A percentile compares a stretch with the other conserved stretches of the same genome.
Conservation (phyloP, 768 basidiomycete species). For the Rhodotorula paludigena region DNA sequence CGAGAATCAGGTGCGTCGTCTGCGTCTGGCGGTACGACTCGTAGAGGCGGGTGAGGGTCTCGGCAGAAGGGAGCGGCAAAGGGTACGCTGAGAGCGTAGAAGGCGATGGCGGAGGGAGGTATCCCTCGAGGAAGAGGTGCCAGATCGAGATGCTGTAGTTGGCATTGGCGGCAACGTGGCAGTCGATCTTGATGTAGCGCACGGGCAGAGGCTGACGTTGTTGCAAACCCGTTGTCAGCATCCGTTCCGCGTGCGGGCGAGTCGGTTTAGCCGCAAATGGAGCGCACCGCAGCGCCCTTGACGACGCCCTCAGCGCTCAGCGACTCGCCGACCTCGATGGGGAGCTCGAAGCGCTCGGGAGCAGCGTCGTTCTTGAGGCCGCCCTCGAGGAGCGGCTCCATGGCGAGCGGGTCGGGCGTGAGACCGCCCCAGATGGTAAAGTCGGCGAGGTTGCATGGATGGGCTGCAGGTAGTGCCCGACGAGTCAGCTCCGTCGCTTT, state of each 20-base stretch:
- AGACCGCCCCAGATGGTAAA: conserved; percentile 39
- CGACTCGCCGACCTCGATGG: background rate
- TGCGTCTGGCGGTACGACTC: background rate
- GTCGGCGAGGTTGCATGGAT: conserved; percentile 41
- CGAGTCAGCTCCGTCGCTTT: background rate
- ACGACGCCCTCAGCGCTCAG: too few relatives aligned
- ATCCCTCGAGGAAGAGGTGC: conserved; percentile 35
- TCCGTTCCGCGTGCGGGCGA: too few relatives aligned
- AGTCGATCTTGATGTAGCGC: conserved; percentile 31
- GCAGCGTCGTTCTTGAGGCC: conserved; percentile 35
- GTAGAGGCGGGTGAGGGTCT: background rate
- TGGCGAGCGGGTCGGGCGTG: conserved; percentile 26
- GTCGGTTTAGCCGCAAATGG: too few relatives aligned
- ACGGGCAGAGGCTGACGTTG: conserved; percentile 29
- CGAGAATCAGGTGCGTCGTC: conserved; percentile 22
- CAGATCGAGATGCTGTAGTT: conserved; percentile 37
- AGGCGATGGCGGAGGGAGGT: background rate
- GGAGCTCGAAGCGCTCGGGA: conserved; percentile 19
- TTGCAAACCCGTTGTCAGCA: too few relatives aligned
- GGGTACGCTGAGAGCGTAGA: background rate
- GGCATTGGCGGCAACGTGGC: conserved; percentile 10
- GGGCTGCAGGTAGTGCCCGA: conserved; percentile 5
- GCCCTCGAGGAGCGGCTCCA: conserved; percentile 33
- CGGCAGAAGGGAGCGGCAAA: background rate
- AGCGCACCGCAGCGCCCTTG: too few relatives aligned